phyloP scores from a whole-genome alignment of 2,329 filamentous ascomycete genomes.

The Pseudogymnoascus sp. region DNA sequence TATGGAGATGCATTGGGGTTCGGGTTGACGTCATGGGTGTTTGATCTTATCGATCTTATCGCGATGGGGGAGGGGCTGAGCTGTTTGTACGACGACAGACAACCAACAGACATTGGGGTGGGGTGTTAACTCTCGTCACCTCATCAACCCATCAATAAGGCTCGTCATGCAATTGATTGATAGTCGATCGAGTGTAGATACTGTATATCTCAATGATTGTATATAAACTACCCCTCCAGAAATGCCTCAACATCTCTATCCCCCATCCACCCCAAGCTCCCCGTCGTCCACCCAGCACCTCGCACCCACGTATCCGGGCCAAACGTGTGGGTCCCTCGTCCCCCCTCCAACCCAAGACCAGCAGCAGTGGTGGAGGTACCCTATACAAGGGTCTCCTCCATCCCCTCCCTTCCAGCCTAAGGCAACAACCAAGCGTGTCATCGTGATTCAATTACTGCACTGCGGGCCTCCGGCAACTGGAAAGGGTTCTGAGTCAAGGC shows the following conservation, averaged over 20 bases:
- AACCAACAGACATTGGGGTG: background rate
- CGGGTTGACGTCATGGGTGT: background rate
- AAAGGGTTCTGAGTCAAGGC: background rate
- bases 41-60: conserved; percentile 8
- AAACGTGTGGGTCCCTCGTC: background rate
- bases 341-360: too few relatives aligned
- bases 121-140: background rate
- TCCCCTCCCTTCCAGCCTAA: background rate
- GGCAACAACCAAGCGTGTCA: background rate
- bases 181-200: background rate
- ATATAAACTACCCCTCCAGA: background rate
- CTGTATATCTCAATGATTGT: background rate
- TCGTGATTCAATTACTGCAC: background rate
- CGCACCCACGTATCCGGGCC: background rate
- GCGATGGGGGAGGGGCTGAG: background rate
- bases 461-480: too few relatives aligned
- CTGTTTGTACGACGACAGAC: background rate
- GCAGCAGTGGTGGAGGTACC: background rate
- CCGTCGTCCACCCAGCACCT: background rate
- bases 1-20: background rate
- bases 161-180: background rate
- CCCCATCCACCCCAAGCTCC: background rate
- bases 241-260: background rate
- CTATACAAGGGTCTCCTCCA: background rate
- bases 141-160: background rate